Percentiles rank a stretch among this genome's conserved stretches.
Evolutionary conservation across 192 early-diverging fungal species (phyloP).

Genomic region (Umbelopsis sp.): DNA sequence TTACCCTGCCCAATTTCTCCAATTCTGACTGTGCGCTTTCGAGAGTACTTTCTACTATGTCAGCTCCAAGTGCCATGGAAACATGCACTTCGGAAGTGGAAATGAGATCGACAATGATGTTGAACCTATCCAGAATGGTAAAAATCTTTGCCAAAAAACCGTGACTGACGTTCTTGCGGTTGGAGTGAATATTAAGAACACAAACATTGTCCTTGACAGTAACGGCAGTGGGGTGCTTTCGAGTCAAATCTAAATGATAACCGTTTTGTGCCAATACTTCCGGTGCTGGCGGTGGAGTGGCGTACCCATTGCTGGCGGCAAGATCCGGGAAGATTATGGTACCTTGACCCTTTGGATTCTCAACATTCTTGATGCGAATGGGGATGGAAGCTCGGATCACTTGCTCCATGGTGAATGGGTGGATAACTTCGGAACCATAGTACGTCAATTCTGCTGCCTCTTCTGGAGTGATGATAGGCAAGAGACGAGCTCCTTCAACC

Average conservation of each 20-base stretch:
- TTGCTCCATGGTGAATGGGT: constrained; percentile 97
- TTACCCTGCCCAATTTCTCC: constrained; percentile 70
- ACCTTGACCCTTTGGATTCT: constrained; percentile 80
- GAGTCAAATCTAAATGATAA: constrained; percentile 56
- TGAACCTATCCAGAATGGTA: constrained; percentile 73
- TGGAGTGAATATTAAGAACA: constrained; percentile 91
- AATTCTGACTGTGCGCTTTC: constrained; percentile 71
- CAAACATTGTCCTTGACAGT: constrained; percentile 90
- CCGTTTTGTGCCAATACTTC: constrained; percentile 60
- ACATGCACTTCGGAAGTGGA: constrained; percentile 86
- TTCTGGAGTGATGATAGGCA: constrained; percentile 85
- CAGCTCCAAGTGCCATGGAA: constrained; percentile 66
- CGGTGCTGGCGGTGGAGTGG: constrained; percentile 47
- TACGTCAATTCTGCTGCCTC: constrained; percentile 94
- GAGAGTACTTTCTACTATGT: constrained; percentile 49
- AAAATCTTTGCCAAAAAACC: constrained; percentile 93
- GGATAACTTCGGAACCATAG: constrained; percentile 87
- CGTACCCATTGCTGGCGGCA: background rate
- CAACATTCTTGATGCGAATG: constrained; percentile 94
- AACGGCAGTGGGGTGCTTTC: constrained; percentile 81
- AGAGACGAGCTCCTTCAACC: constrained; percentile 71
- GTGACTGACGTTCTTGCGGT: constrained; percentile 85
- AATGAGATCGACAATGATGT: constrained; percentile 85
- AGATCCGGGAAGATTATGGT: constrained; percentile 84
- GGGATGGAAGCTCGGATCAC: constrained; percentile 89